A percentile compares a stretch with the other conserved stretches of the same genome.
Evolutionary conservation across 1,284 basidiomycete species (phyloP).

Genomic region (Takashimella koratensis): DNA sequence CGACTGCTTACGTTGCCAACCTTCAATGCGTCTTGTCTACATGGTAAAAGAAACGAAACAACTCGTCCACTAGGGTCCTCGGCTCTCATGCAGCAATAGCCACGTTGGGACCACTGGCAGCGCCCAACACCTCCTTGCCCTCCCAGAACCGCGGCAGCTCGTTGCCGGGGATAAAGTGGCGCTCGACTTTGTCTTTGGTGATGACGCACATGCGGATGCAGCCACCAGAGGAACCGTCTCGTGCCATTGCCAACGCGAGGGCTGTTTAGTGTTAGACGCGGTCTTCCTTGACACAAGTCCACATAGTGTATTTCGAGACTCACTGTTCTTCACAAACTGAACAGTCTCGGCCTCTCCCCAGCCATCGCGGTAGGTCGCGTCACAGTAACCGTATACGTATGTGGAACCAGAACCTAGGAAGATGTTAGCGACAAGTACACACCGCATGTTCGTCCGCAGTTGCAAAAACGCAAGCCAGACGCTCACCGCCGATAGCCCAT

Average conservation of each 20-base stretch:
- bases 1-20: no score
- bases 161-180: slow-evolving; percentile 92
- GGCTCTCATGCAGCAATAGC: slow-evolving; percentile 10
- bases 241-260: slow-evolving; percentile 89
- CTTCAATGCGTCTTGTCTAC: no score
- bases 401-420: slow-evolving; percentile 88
- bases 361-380: slow-evolving; percentile 94
- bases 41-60: no score
- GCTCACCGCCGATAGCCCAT: slow-evolving; percentile 86
- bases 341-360: slow-evolving; percentile 89
- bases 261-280: slow-evolving; percentile 54
- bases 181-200: slow-evolving; percentile 83
- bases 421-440: slow-evolving; percentile 7
- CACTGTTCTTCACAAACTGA: slow-evolving; percentile 93
- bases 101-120: slow-evolving; percentile 9
- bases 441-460: no score
- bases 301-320: slow-evolving; percentile 44
- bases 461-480: no score
- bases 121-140: slow-evolving; percentile 40
- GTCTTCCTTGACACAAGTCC: neutral
- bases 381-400: slow-evolving; percentile 98
- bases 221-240: slow-evolving; percentile 97
- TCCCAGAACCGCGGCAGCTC: slow-evolving; percentile 63
- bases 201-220: slow-evolving; percentile 97
- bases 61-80: no score